Base-by-base conservation (phyloP, 108 stramenopile genomes). In the Mayamaea pseudoterrestris region DNA sequence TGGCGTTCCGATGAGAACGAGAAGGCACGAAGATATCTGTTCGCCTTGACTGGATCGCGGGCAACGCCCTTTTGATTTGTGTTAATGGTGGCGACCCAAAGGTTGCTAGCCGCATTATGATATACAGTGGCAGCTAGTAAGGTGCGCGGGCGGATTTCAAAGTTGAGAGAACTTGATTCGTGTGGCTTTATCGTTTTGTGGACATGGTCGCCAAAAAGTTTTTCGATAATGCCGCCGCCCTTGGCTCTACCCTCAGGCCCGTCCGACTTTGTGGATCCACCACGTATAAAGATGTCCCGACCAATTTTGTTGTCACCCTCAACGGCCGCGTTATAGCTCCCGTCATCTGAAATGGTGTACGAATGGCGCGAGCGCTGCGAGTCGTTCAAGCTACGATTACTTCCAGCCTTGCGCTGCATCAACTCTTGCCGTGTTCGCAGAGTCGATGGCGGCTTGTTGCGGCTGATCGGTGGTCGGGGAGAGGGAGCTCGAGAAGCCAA, bases 51-150 rank as follows among this genome's bases (percentile, higher is more conserved):
- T 32, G 65, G 70, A 56, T 63, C 60, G 41, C 58, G 53, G 29
- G 61, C 52, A 0, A 68, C 74, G 6, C 63, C 63, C 42, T 56
- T 65, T 57, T 69, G 65, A 47, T 79, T 71, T 5, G 77, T 90
- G 41, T 78, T 80, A 47, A 90, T 80, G 0, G 88, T 85, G 13
- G 74, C 62, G 35, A 90, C 80, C 88, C 88, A 90, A n/a, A 83
- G 29, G 29, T 76, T 77, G 3, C 83, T 80, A 5, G 73, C 72
- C n/a, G 76, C 51, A 44, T 75, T 90, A 48, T 90, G 80, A 46
- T 82, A 79, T 7, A 90, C 80, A 6, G 76, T 82, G 8, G 80
- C 76, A 22, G 68, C 73, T 9, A 84, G 69, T 7, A 89, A 70
- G 14, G 65, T 76, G 24, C 87, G 67, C 1, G 82, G 65, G 47